Evolutionary conservation across 495 filamentous ascomycete species (phyloP).

Genomic region (Penicillium dipodomyicola): DNA sequence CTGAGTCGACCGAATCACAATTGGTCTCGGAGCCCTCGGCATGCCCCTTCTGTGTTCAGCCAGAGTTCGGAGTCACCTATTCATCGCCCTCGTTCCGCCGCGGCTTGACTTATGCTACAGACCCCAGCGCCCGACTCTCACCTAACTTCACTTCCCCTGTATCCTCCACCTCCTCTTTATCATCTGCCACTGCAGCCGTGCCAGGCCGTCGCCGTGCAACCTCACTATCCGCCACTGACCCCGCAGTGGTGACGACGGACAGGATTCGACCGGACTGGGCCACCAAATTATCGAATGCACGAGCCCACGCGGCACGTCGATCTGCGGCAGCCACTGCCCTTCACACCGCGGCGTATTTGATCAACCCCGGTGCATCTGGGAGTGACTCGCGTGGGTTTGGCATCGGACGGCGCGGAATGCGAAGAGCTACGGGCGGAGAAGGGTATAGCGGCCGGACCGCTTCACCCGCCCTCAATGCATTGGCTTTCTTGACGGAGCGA

Average conservation of each 20-base stretch:
- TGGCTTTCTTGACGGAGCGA: conserved; percentile 52
- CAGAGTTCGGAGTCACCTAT: conserved; percentile 93
- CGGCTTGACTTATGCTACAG: conserved; percentile 68
- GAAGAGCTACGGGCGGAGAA: conserved; percentile 40
- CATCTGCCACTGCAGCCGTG: conserved; percentile 35
- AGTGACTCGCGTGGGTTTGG: conserved; percentile 47
- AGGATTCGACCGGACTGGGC: conserved; percentile 91
- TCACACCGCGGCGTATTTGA: conserved; percentile 92
- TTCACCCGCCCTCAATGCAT: conserved; percentile 49
- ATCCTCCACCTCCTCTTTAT: conserved; percentile 58
- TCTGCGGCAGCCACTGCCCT: conserved; percentile 92
- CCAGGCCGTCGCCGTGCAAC: conserved; percentile 65
- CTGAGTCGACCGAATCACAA: conserved; percentile 55
- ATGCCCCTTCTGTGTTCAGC: conserved; percentile 93
- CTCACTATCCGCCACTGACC: conserved; percentile 76
- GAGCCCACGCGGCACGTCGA: conserved; percentile 77
- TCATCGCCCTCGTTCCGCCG: conserved; percentile 83
- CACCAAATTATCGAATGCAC: conserved; percentile 79
- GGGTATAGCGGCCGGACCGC: conserved; percentile 36
- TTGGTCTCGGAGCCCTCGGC: conserved; percentile 88
- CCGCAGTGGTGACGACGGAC: conserved; percentile 87
- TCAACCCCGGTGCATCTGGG: conserved; percentile 59
- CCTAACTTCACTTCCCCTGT: conserved; percentile 63
- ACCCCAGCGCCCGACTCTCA: conserved; percentile 40
- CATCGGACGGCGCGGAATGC: conserved; percentile 48